Evolutionary conservation across 257 asterid species (phyloP), one percentile per base, ranked within the genome.

Genomic region (Jacaranda mimosifolia): DNA sequence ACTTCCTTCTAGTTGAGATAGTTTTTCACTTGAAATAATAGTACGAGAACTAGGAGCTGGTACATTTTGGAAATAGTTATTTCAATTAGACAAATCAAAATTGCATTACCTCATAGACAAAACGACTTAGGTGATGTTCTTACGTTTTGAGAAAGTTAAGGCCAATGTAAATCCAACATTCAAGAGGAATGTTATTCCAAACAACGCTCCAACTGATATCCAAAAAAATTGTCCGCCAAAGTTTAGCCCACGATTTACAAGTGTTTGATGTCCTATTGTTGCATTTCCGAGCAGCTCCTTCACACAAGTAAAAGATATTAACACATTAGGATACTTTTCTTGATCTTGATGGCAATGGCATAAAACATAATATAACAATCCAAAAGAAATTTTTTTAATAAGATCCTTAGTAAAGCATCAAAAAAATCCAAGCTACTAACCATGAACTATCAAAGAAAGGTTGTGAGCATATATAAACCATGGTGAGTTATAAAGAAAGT

Each of bases 161-260:
- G 95, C 91, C 77, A 90, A 77, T 12, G 76, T 68, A 62, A 86
- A 86, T 40, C 90, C 91, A 35, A 69, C 43, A 71, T 86, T 85
- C 65, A 90, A 79, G 42, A 86, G 73, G 43, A 85, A 15, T n/a
- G 87, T 59, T 62, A 86, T 67, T 59, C 87, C 92, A 48, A 82
- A 60, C 68, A 90, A 62, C 48, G 91, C 95, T 70, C 81, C 87
- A 64, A 88, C 5, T 42, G 92, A 86, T 68, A 86, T 67, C 95
- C 95, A 88, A 38, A 78, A 82, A 12, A 78, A 13, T 49, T 88
- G 12, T 64, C 68, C 85, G 4, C 81, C 82, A 73, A 81, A 90
- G 77, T 82, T 67, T 17, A 90, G 73, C n/a, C 95, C 95, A 9
- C 86, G 90, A 62, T 14, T 75, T 48, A 73, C 76, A 74, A 90